Percentiles rank a stretch among this genome's conserved stretches.
phyloP scores from a whole-genome alignment of 306 rosid genomes.

The Vicia sativa region DNA sequence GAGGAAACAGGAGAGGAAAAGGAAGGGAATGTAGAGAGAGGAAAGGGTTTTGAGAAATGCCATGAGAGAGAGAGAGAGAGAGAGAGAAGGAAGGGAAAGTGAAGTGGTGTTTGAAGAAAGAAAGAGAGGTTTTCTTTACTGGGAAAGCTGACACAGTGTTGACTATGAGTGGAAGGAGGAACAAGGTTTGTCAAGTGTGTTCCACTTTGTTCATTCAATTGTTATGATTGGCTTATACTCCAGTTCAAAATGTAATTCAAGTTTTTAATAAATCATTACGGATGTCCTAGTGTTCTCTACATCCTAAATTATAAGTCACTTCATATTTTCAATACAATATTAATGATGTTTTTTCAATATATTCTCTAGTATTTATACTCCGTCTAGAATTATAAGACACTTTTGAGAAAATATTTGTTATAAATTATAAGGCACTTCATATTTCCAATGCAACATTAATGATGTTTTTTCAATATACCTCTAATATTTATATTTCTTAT shows the following conservation, averaged over 20 bases:
- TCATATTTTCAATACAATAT: too few relatives aligned
- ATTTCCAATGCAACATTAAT: too few relatives aligned
- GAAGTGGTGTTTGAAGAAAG: constrained; percentile 31
- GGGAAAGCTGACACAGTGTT: constrained; percentile 76
- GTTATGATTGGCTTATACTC: constrained; percentile 52
- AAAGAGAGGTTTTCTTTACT: constrained; percentile 44
- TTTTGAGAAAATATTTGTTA: too few relatives aligned
- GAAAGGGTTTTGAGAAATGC: constrained; percentile 40
- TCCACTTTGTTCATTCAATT: constrained; percentile 33
- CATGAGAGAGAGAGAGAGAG: constrained; percentile 49
- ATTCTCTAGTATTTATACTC: too few relatives aligned
- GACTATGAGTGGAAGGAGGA: constrained; percentile 46
- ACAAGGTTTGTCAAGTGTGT: constrained; percentile 30
- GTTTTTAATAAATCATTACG: too few relatives aligned
- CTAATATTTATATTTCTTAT: too few relatives aligned
- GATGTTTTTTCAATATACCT: too few relatives aligned
- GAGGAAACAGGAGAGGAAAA: constrained; percentile 41
- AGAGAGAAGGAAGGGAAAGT: background rate
- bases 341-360: too few relatives aligned
- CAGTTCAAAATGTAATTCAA: background rate
- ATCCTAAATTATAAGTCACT: too few relatives aligned
- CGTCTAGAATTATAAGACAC: too few relatives aligned
- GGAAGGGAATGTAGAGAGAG: constrained; percentile 50
- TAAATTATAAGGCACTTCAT: too few relatives aligned
- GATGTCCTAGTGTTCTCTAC: too few relatives aligned